Base-by-base conservation (phyloP, 164 flowering plant genomes). In the Tetracentron sinense region DNA sequence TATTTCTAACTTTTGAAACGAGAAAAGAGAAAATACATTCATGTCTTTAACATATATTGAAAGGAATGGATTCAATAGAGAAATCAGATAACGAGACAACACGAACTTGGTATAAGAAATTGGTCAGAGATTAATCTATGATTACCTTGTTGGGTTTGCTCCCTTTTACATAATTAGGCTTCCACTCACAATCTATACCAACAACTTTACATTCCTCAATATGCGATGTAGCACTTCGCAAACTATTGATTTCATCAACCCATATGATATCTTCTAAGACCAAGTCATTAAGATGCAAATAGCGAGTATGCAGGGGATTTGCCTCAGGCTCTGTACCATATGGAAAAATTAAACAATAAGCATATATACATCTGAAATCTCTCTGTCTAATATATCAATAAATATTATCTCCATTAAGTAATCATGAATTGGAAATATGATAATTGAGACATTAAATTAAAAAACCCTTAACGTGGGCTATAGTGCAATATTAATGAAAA, bases 171-270 rank as follows among this genome's bases (percentile, higher is more conserved):
- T 81, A 89, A 68, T 87, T 87, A 51, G 98, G 96, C 77, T 92
- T 95, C 99, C 99, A 89, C 64, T 95, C 99, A 78, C 96, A 92
- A 71, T 95, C 99, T 54, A 92, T 10, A 29, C 99, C 99, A 54
- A 94, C 72, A 60, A 94, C 85, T 79, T 89, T 92, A 66, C 84
- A 78, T 42, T 71, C 83, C 69, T 88, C 90, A 44, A 92, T 73
- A 58, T 77, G 61, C 58, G 65, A 69, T 54, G 93, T 85, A 53
- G 97, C 96, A 55, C 63, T 72, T 58, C 50, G 68, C 76, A 95
- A 72, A 42, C 76, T 73, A 62, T 81, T 76, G 57, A 66, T 79
- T 21, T 83, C 82, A 69, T 95, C 99, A 69, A 92, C 88, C 97
- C 97, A 95, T 57, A 79, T 58, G 19, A 89, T 70, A 44, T 76